phyloP scores from a whole-genome alignment of 2,329 filamentous ascomycete genomes.

The Colletotrichum sp. region DNA sequence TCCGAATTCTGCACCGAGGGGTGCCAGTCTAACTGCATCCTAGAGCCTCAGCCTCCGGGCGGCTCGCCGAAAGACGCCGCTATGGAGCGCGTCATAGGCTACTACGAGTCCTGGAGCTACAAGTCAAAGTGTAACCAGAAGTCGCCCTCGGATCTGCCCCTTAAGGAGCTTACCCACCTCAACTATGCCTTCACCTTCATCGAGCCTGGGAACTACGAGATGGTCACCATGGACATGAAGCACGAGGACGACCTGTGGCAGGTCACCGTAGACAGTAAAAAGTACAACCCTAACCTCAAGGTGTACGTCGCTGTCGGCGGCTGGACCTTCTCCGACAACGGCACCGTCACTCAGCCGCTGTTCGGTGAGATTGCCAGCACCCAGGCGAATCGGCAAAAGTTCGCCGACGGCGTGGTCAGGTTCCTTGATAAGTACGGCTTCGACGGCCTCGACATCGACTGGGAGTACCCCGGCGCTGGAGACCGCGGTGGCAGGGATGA shows the following conservation, averaged over 20 bases:
- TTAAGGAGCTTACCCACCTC: constrained; percentile 10
- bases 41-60: background rate
- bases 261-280: constrained; percentile 1
- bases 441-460: constrained; percentile 32
- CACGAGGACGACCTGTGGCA: background rate
- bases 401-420: constrained; percentile 21
- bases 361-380: constrained; percentile 37
- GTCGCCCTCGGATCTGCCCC: constrained; percentile 22
- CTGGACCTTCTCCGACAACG: constrained; percentile 9
- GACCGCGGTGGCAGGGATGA: constrained; percentile 38
- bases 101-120: constrained; percentile 38
- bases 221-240: constrained; percentile 8
- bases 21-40: constrained; percentile 19
- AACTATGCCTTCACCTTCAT: constrained; percentile 5
- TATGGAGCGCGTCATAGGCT: constrained; percentile 2
- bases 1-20: constrained; percentile 10
- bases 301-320: constrained; percentile 6
- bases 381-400: constrained; percentile 20
- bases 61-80: background rate
- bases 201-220: constrained; percentile 23
- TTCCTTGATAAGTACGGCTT: constrained; percentile 27
- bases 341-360: background rate
- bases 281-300: background rate
- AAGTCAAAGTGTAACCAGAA: constrained; percentile 29
- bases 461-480: constrained; percentile 31